A percentile compares a stretch with the other conserved stretches of the same genome.
Conservation (phyloP, 2,329 filamentous ascomycete species). For the Verticillium nubilum region DNA sequence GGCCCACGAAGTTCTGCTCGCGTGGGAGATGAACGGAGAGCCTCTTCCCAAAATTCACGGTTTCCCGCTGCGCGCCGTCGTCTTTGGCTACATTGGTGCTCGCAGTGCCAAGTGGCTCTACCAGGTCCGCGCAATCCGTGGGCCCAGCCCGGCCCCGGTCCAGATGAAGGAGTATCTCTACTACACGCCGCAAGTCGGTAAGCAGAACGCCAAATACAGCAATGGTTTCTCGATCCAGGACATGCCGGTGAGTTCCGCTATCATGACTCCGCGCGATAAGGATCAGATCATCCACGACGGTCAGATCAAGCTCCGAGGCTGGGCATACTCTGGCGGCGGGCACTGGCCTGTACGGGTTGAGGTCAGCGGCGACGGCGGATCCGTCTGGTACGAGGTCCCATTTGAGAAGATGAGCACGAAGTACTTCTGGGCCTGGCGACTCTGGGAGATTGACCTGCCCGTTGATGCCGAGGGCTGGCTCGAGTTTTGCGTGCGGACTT, state of each 20-base stretch:
- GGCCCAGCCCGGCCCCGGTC: constrained; percentile 53
- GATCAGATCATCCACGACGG: constrained; percentile 58
- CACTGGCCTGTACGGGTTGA: constrained; percentile 60
- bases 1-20: constrained; percentile 59
- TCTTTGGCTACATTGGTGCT: constrained; percentile 63
- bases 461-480: constrained; percentile 58
- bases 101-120: constrained; percentile 60
- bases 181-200: constrained; percentile 63
- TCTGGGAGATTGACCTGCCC: constrained; percentile 58
- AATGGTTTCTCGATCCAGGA: constrained; percentile 65
- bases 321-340: constrained; percentile 54
- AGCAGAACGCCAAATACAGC: constrained; percentile 55
- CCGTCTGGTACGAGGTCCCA: constrained; percentile 59
- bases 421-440: constrained; percentile 58
- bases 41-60: constrained; percentile 61
- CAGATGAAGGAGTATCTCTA: constrained; percentile 64
- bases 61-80: constrained; percentile 55
- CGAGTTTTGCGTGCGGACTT: constrained; percentile 52
- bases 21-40: constrained; percentile 68
- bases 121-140: constrained; percentile 53
- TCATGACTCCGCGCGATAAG: constrained; percentile 58
- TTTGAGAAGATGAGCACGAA: constrained; percentile 56
- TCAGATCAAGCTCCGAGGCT: constrained; percentile 49
- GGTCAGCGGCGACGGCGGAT: constrained; percentile 57
- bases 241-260: constrained; percentile 64